Evolutionary conservation across 2,329 filamentous ascomycete genomes (phyloP).

Genomic region (Pleoardoris graminearum): DNA sequence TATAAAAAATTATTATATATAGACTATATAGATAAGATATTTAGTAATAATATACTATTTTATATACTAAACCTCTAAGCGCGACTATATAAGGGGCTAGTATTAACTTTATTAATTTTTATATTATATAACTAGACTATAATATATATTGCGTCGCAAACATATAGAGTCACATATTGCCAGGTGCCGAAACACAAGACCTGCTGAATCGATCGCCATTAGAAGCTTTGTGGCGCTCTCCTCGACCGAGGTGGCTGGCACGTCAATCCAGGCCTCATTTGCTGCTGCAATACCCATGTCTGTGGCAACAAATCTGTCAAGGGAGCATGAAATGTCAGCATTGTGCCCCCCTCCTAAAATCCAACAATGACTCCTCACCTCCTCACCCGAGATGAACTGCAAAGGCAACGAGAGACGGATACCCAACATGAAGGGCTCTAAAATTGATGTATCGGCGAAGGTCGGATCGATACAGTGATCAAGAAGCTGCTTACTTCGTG

Average conservation of each 20-base stretch:
- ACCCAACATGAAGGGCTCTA: constrained; percentile 14
- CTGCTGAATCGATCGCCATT: background rate
- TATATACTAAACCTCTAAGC: no score
- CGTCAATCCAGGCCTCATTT: constrained; percentile 4
- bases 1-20: no score
- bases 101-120: no score
- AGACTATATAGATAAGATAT: no score
- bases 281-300: constrained; percentile 9
- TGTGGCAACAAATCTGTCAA: background rate
- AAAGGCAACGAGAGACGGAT: constrained; percentile 14
- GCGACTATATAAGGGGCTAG: no score
- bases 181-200: no score
- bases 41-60: no score
- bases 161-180: no score
- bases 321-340: background rate
- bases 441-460: background rate
- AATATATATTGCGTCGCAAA: no score
- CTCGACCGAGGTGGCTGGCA: background rate
- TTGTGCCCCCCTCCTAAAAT: background rate
- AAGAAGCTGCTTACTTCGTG: background rate
- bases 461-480: background rate
- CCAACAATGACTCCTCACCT: no score
- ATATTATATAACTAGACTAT: no score
- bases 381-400: constrained; percentile 7
- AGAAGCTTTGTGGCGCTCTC: constrained; percentile 6